These are phyloP conservation scores for Raphanus raphanistrum DNA, from an alignment of 345 rosid species.

Conservation along the genomic window DNA sequence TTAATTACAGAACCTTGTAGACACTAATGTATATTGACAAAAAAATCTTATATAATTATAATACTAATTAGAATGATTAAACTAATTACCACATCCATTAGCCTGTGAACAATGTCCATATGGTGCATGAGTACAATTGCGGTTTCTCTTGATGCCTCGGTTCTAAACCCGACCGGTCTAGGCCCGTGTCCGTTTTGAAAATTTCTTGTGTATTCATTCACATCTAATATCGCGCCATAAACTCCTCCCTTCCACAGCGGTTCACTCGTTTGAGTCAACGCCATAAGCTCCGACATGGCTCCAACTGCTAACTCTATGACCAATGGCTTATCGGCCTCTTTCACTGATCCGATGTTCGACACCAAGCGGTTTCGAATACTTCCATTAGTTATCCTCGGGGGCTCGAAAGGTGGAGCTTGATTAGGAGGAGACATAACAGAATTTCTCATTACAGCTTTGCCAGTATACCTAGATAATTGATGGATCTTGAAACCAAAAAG, in stretches of 20 bases:
- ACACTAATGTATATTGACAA: background rate
- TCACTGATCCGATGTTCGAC: constrained; percentile 34
- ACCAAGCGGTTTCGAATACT: constrained; percentile 56
- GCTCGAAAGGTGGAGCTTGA: constrained; percentile 46
- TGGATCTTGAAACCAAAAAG: constrained; percentile 48
- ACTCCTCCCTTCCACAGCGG: constrained; percentile 70
- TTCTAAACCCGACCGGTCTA: constrained; percentile 57
- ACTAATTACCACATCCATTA: constrained; percentile 69
- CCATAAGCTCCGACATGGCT: constrained; percentile 87
- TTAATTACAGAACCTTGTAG: constrained; percentile 4
- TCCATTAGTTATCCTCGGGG: constrained; percentile 46
- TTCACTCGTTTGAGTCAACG: constrained; percentile 74
- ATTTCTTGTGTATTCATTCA: constrained; percentile 61
- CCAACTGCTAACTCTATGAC: constrained; percentile 76
- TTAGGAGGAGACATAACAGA: constrained; percentile 45
- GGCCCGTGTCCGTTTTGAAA: constrained; percentile 68
- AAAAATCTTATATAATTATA: background rate
- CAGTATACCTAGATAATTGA: constrained; percentile 59
- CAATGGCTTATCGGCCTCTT: constrained; percentile 62
- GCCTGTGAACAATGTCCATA: constrained; percentile 62
- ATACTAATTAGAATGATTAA: constrained; percentile 2
- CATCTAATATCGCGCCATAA: constrained; percentile 44
- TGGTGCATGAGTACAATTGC: constrained; percentile 68
- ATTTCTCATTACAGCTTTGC: constrained; percentile 54
- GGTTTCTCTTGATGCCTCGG: constrained; percentile 79